Evolutionary conservation across 345 rosid genomes (phyloP).

Genomic region (Moringa oleifera): DNA sequence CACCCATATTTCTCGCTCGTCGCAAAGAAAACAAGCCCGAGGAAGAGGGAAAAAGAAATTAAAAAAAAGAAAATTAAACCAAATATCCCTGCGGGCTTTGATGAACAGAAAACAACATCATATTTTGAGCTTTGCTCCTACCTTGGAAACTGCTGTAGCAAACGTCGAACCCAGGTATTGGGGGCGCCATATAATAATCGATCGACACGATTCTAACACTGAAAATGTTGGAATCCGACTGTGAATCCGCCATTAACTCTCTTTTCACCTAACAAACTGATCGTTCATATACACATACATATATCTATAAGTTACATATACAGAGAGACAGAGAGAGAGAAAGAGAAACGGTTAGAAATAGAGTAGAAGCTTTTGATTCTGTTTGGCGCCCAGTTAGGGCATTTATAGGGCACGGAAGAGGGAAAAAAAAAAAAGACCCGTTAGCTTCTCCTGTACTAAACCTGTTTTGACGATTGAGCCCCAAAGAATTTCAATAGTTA

Average conservation of each 20-base stretch:
- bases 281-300: background rate
- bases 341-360: background rate
- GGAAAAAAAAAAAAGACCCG: too few relatives aligned
- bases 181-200: conserved; percentile 82
- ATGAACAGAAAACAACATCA: too few relatives aligned
- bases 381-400: conserved; percentile 3
- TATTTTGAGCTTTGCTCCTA: background rate
- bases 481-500: too few relatives aligned
- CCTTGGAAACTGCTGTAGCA: conserved; percentile 90
- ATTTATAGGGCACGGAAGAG: background rate
- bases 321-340: background rate
- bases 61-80: background rate
- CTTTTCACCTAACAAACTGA: background rate
- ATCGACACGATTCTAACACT: conserved; percentile 79
- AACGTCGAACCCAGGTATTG: conserved; percentile 60
- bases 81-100: background rate
- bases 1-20: too few relatives aligned
- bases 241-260: conserved; percentile 41
- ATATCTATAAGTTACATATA: too few relatives aligned
- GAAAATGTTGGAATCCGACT: conserved; percentile 44
- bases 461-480: too few relatives aligned
- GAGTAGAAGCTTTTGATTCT: background rate
- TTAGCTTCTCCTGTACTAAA: too few relatives aligned
- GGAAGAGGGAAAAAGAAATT: background rate
- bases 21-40: too few relatives aligned